Evolutionary conservation across 805 yeast species (phyloP), one percentile per base, ranked within the genome.

Genomic region (Suhomyces kilbournensis): DNA sequence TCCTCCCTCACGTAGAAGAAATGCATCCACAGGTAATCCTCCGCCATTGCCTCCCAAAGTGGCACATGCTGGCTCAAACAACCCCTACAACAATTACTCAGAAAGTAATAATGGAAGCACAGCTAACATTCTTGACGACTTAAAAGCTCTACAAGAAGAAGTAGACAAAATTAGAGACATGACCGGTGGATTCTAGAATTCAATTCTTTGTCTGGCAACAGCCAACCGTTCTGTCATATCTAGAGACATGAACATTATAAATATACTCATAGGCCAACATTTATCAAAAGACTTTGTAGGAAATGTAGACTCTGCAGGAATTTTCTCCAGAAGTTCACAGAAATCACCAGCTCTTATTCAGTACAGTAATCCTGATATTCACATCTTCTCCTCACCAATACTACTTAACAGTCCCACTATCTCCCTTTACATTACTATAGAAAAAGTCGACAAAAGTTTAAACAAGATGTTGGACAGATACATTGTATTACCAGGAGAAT

Each of bases 131-230:
- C 66, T 86, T 57, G 84, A 85, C 46, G 87, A 86, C 61, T 71
- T 86, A 52, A 79, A 79, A 60, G 86, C 86, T 7, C 72, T 86
- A 46, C 90, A 86, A 60, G 85, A 77, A 35, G 91, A 86, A 64
- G 90, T 86, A 20, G 87, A 86, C 59, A 75, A 78, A 49, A 70
- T 86, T 49, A 67, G 78, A 53, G 66, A 64, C 51, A 67, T 75
- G 75, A 72, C 78, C 7, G 79, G 79, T 15, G 79, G 78, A 12
- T 75, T 74, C 54, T 74, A 60, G 47, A 34, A 25, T 15, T 28
- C 48, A 22, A 34, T 38, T 38, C 42, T 38, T 15, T 15, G 23
- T 38, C 23, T 17, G 20, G 42, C 20, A 9, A 8, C 9, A 17
- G 38, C 47, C 26, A 12, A 26, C 15, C 23, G 15, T 26, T 32